Conservation (phyloP, 352 stramenopile genomes). For the Globisporangium carolinianum region DNA sequence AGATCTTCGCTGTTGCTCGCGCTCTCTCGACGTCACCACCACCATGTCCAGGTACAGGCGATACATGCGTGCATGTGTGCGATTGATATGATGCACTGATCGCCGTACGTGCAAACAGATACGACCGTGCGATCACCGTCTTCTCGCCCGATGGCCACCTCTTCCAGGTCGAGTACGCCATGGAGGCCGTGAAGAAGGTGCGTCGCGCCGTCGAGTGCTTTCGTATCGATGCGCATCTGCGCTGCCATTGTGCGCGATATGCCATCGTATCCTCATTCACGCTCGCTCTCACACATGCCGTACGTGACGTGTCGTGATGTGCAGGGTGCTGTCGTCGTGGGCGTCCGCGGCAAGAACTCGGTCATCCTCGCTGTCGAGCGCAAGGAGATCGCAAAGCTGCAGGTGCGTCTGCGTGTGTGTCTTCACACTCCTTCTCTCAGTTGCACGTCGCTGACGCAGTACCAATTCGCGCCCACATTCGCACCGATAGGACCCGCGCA, state of each 20-base stretch:
- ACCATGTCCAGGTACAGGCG: not conserved
- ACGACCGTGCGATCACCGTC: conserved; percentile 99
- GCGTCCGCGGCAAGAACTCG: conserved; percentile 94
- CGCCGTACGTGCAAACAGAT: conserved; percentile 57
- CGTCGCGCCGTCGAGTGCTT: not conserved
- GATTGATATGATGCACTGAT: not conserved
- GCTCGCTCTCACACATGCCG: not conserved
- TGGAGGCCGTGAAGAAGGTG: conserved; percentile 97
- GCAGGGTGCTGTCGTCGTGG: conserved; percentile 93
- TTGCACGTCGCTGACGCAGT: not conserved
- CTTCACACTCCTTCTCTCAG: not conserved
- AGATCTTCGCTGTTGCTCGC: not conserved
- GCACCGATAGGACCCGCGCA: conserved; percentile 85
- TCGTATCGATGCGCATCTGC: not conserved
- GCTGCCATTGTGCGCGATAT: not conserved
- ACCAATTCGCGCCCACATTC: too few relatives aligned
- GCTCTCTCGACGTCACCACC: not conserved
- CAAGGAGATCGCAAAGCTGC: conserved; percentile 88
- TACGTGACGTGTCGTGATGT: not conserved
- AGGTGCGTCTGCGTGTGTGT: conserved; percentile 25
- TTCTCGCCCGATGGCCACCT: conserved; percentile 99
- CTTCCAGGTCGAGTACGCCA: conserved; percentile 99
- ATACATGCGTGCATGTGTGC: not conserved
- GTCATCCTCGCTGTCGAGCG: conserved; percentile 93
- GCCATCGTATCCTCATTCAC: not conserved